phyloP scores from a whole-genome alignment of 768 basidiomycete species.

The Zangia roseola region DNA sequence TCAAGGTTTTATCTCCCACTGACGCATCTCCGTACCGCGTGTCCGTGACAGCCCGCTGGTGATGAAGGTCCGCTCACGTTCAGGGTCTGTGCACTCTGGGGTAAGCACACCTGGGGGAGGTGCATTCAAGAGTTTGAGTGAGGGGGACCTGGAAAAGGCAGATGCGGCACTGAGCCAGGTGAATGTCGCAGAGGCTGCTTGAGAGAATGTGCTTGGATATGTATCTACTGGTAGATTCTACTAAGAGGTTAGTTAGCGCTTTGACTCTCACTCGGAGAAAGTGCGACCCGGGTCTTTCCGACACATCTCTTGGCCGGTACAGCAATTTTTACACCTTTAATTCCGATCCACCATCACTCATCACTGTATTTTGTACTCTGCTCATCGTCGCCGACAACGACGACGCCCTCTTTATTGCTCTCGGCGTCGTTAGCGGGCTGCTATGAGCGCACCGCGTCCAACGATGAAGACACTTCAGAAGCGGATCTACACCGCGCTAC shows the following conservation, averaged over 20 bases:
- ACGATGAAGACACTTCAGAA: constrained; percentile 53
- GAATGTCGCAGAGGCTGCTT: constrained; percentile 11
- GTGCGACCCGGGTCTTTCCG: constrained; percentile 22
- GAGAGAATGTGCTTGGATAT: constrained; percentile 5
- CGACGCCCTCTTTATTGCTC: not conserved
- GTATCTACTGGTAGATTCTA: constrained; percentile 18
- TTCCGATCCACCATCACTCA: not conserved
- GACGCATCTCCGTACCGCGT: constrained; percentile 8
- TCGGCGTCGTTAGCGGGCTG: not conserved
- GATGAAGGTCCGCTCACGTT: constrained; percentile 85
- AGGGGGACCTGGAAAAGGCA: constrained; percentile 82
- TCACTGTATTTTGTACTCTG: not conserved
- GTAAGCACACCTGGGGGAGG: constrained; percentile 89
- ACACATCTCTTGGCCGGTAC: not conserved
- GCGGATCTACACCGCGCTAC: constrained; percentile 46
- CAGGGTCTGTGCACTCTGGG: constrained; percentile 70
- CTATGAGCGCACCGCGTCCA: constrained; percentile 37
- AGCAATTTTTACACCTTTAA: not conserved
- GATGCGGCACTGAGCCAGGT: constrained; percentile 82
- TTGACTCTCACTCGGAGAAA: not conserved
- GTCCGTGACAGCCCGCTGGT: constrained; percentile 66
- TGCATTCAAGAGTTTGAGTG: constrained; percentile 75
- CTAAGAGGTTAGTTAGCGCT: no score
- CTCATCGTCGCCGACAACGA: constrained; percentile 14
- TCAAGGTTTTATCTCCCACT: constrained; percentile 6